Evolutionary conservation across 495 filamentous ascomycete genomes (phyloP), one percentile per base, ranked within the genome.

Genomic region (Geoglossum glabrum): DNA sequence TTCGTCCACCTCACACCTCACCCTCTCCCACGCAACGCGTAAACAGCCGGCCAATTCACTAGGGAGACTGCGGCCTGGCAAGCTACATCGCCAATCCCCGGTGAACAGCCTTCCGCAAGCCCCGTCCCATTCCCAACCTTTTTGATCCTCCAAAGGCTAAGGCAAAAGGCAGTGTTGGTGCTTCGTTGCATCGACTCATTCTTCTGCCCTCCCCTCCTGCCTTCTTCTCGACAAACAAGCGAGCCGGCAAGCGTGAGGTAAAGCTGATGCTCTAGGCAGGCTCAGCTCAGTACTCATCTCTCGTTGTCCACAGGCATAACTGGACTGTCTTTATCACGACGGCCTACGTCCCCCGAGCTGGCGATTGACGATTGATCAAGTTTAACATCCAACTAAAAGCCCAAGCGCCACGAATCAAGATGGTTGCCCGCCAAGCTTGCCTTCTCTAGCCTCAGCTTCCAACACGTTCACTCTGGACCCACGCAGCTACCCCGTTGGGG

Each of bases 401-500:
- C 23, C 23, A 52, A 27, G 19, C 49, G 28, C 28, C 49, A 28
- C 49, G 49, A 40, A 40, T n/a, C 25, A 52, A 52, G 30, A 52
- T 52, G 49, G 3, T 19, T 52, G 15, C 49, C 28, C 11, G 25
- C 49, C 23, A 31, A 8, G 23, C 23, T 52, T 28, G 49, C 23
- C 17, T 30, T 52, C 28, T 52, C 17, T 52, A 52, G 49, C 25
- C 11, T 31, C 23, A n/a, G 28, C 49, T 52, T 52, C 49, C 49
- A 52, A 27, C 49, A 28, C 49, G 49, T 52, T 52, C 49, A 52
- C 49, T 52, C 49, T 52, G 49, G 49, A 52, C 49, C 26, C 17
- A 31, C 28, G 25, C 19, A 52, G 49, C 49, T 52, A 19, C 49
- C 49, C 49, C 49, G 49, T 52, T 52, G 49, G 49, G 49, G 49